Base-by-base conservation (phyloP, 805 yeast genomes). In the Ogataea kodamae region DNA sequence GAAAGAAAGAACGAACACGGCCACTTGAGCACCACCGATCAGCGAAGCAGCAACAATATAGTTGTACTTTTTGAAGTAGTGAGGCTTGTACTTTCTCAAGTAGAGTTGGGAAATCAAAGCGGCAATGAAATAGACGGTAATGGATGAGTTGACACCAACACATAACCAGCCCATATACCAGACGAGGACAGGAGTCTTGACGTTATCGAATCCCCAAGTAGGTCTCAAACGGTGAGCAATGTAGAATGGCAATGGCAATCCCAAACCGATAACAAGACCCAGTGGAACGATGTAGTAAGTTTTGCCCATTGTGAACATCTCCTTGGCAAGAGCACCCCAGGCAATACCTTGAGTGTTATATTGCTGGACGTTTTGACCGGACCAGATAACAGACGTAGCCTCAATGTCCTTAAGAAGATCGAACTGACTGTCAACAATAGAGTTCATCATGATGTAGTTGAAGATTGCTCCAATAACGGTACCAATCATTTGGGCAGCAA, bases 21-120 rank as follows among this genome's bases (percentile, higher is more conserved):
- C 49, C 9, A 56, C 59, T 40, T 57, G 62, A 17, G 46, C 49
- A 9, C 76, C 76, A 8, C 74, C 73, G n/a, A 72, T 67, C 20
- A 71, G 50, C 3, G 70, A 75, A 42, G 73, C 68, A 25, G 76
- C 65, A 30, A 70, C 55, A 17, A 70, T 63, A 45, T 71, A 71
- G 50, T 71, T 71, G 54, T 70, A 71, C 51, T 70, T 70, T 41
- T 68, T 42, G 48, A 52, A 54, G 43, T 39, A 46, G 10, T 23
- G 23, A 19, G 55, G 55, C 35, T 41, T 42, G 42, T 54, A 49
- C 33, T 43, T 48, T 39, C 54, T 49, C 36, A 48, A 28, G 40
- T 45, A 54, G 32, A 45, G 48, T 27, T 50, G 56, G 12, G 55
- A 52, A 19, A 43, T 11, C 30, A 51, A 20, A 27, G 54, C 57